phyloP scores from a whole-genome alignment of 257 asterid species.

The Ligustrum vulgare region DNA sequence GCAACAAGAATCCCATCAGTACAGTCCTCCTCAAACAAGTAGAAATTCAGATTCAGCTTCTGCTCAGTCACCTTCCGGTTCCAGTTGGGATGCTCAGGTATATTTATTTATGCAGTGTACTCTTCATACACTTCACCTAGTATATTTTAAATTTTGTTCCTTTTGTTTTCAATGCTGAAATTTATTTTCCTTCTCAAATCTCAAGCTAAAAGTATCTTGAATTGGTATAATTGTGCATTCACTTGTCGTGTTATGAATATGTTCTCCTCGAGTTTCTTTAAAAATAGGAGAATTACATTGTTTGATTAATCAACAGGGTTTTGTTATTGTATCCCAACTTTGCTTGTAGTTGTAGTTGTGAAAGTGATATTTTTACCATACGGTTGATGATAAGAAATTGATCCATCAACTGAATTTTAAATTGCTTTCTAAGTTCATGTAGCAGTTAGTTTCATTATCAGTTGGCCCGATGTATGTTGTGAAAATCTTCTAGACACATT shows the following conservation, averaged over 20 bases:
- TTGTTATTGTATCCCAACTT: neutral
- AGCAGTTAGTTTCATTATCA: neutral
- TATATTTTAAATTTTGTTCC: neutral
- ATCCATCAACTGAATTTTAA: neutral
- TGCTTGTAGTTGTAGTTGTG: neutral
- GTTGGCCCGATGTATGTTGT: neutral
- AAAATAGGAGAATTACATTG: neutral
- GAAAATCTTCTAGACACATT: neutral
- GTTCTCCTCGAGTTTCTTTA: neutral
- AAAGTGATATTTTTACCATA: neutral
- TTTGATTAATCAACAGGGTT: neutral
- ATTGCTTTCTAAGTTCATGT: neutral
- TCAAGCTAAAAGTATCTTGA: neutral
- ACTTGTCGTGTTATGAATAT: neutral
- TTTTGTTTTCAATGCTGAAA: neutral
- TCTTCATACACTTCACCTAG: neutral
- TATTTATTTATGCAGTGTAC: slow-evolving; percentile 16
- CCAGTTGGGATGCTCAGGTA: slow-evolving; percentile 82
- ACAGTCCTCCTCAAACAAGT: slow-evolving; percentile 84
- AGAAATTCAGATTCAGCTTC: slow-evolving; percentile 82
- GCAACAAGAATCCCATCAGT: slow-evolving; percentile 67
- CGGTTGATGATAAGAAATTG: neutral
- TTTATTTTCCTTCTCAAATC: neutral
- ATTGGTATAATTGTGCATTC: neutral
- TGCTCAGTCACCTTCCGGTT: slow-evolving; percentile 80